These are phyloP conservation scores for Microthlaspi erraticum DNA, from an alignment of 345 rosid genomes.

Conservation along the genomic window DNA sequence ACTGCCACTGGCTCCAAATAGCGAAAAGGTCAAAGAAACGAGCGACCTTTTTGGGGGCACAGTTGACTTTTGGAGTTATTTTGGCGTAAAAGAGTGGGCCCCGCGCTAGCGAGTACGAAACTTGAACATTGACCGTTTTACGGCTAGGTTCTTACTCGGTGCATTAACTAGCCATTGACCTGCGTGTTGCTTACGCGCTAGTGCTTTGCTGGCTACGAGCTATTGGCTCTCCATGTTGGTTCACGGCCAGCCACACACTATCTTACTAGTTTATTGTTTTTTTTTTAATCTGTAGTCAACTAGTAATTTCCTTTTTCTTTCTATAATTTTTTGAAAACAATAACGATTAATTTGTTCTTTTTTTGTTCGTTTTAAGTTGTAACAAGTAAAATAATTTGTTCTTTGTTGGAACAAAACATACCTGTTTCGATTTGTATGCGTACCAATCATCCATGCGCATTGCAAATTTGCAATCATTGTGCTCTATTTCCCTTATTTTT, in stretches of 20 bases:
- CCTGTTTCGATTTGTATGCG: too few relatives aligned
- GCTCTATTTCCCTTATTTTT: too few relatives aligned
- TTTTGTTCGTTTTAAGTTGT: too few relatives aligned
- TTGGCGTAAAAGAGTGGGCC: not conserved
- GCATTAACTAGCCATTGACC: constrained; percentile 23
- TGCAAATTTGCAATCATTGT: too few relatives aligned
- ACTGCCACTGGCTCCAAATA: constrained; percentile 28
- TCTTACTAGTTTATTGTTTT: too few relatives aligned
- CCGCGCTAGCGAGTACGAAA: not conserved
- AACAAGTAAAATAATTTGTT: too few relatives aligned
- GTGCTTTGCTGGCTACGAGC: constrained; percentile 15
- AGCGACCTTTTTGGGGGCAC: not conserved
- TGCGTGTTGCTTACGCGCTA: constrained; percentile 15
- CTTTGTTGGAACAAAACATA: too few relatives aligned
- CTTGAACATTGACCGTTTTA: not conserved
- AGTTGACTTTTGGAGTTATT: constrained; percentile 28
- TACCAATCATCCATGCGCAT: too few relatives aligned
- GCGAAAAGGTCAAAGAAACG: constrained; percentile 28
- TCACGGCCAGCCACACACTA: constrained; percentile 34
- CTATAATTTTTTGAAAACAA: not conserved
- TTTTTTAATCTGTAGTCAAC: not conserved
- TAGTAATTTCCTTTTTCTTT: not conserved
- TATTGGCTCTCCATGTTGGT: constrained; percentile 26
- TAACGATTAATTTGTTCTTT: too few relatives aligned
- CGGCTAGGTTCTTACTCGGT: constrained; percentile 26